Evolutionary conservation across 495 filamentous ascomycete genomes (phyloP), one percentile per base, ranked within the genome.

Genomic region (Aspergillus funiculosus): DNA sequence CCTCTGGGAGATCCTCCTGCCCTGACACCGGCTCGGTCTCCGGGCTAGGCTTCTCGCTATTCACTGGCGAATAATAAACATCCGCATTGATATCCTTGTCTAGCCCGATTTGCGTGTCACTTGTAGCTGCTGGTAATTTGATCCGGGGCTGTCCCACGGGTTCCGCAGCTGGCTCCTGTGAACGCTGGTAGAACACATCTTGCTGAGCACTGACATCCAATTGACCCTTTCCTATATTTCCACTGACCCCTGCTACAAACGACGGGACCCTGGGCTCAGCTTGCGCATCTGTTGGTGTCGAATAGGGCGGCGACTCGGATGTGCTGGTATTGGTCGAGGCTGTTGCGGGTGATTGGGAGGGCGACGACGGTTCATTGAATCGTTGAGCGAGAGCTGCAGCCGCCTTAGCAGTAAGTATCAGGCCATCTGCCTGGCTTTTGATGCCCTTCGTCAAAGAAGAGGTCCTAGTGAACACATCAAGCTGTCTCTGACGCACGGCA

Each of bases 401-500:
- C 36, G 83, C 83, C 56, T 77, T 69, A 21, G 75, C 75, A 22
- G 82, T 83, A 15, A 83, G 57, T 3, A 81, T 79, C 39, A 85
- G 59, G 39, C 80, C 70, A 43, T 86, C 75, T 2, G 75, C 75
- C 62, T 83, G 81, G 43, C 60, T 71, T 56, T 81, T 82, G 48
- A 85, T 64, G 6, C 79, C 76, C 53, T 81, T 80, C 13, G 80
- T 78, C 27, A 95, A 70, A 25, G 81, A 86, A 2, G 89, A 92
- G 6, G 85, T 87, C 48, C 75, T 76, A 40, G 73, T 80, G 61
- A 85, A 96, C 46, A 83, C 64, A 63, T 94, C 84, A 19, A 92
- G 64, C 61, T 97, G 89, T 43, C 79, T 74, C 29, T 77, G 72
- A 13, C 89, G 83, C 51, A 96, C 75, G 11, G 79, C 79, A 35